Evolutionary conservation across 2,329 filamentous ascomycete species (phyloP), one percentile per base, ranked within the genome.

Genomic region (Paecilomyces niveus): DNA sequence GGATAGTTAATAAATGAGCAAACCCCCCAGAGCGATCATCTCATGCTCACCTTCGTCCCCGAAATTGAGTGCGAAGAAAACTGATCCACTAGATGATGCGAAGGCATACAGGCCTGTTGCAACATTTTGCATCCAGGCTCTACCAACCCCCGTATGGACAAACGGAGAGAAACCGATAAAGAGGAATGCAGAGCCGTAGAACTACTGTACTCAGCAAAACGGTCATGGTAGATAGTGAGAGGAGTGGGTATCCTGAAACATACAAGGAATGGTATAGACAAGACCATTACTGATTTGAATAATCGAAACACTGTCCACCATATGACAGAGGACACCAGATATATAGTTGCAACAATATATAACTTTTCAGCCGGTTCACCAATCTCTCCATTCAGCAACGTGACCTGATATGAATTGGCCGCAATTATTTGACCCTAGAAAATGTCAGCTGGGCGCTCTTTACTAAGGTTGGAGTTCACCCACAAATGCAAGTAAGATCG

Each of bases 21-120:
- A 52, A 45, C 1, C 2, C 3, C 11, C 11, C 18, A 18, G 10
- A 24, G 22, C 7, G n/a, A 7, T 31, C 0, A 39, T 22, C 4
- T 13, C 8, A 22, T 33, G 54, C 54, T 56, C 55, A 61, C 81
- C 81, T 74, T 84, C 82, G 60, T 80, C 80, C 59, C 83, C 83
- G 64, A 85, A 86, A 70, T 86, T 86, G 57, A 85, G 76, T 5
- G 83, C 80, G 67, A 86, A 86, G 73, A 81, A 85, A 58, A 86
- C 74, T 2, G 80, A 81, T 11, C 84, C 84, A 32, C 79, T 81
- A 13, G 82, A 78, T 9, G 84, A 84, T 5, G 83, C 84, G 8
- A 80, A 73, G 0, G 83, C 79, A 66, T 87, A 87, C 50, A 84
- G 67, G 3, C 74, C 83, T 0, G 83, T 84, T 6, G 81, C 84